Evolutionary conservation across 1,139 yeast genomes (phyloP).

Genomic region (Taphrina pruni): DNA sequence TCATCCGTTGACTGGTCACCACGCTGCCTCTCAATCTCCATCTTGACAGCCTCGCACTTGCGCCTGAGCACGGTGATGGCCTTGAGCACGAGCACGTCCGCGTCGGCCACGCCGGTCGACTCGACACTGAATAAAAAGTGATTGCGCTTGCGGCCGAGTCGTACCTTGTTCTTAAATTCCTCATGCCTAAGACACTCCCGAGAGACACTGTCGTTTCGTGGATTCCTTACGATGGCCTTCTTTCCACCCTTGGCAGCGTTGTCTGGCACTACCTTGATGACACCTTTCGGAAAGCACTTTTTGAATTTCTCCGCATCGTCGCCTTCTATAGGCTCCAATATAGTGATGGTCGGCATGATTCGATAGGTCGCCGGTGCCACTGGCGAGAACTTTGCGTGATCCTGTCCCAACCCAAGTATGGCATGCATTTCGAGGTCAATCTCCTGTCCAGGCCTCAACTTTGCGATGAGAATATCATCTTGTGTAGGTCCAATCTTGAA

Average conservation of each 20-base stretch:
- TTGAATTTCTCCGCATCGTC: constrained; percentile 78
- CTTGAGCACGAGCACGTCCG: constrained; percentile 92
- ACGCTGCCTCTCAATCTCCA: constrained; percentile 31
- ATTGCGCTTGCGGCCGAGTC: constrained; percentile 86
- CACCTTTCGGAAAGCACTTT: constrained; percentile 91
- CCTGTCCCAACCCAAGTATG: constrained; percentile 86
- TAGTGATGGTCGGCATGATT: constrained; percentile 87
- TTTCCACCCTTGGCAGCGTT: constrained; percentile 55
- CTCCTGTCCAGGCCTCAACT: constrained; percentile 96
- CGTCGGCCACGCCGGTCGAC: constrained; percentile 94
- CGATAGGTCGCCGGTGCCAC: constrained; percentile 98
- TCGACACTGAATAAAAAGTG: constrained; percentile 88
- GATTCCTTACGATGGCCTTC: constrained; percentile 75
- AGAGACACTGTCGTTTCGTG: constrained; percentile 94
- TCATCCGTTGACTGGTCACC: constrained; percentile 25
- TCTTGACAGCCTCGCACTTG: constrained; percentile 61
- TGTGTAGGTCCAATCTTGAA: constrained; percentile 61
- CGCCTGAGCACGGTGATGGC: constrained; percentile 81
- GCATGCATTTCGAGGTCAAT: constrained; percentile 90
- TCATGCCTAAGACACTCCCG: constrained; percentile 94
- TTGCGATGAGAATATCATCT: constrained; percentile 87
- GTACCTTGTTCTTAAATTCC: constrained; percentile 86
- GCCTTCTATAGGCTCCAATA: constrained; percentile 72
- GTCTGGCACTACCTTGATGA: constrained; percentile 70
- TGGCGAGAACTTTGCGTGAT: constrained; percentile 97